Evolutionary conservation across 2,329 filamentous ascomycete genomes (phyloP).

Genomic region (Epicoccum nigrum): DNA sequence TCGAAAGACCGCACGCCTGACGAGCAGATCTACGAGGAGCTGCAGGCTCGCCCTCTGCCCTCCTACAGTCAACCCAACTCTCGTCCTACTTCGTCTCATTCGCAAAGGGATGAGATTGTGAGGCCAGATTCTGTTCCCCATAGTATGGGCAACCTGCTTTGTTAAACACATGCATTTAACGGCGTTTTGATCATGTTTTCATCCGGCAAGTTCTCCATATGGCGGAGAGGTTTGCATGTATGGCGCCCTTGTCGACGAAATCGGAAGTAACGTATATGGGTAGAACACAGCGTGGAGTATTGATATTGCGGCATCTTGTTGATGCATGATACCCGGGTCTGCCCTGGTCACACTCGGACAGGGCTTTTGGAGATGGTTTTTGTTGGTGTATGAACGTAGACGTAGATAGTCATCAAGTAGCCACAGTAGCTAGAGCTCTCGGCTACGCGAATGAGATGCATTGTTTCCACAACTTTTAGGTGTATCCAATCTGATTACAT

Average conservation of each 20-base stretch:
- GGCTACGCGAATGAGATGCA: constrained; percentile 7
- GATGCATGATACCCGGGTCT: constrained; percentile 40
- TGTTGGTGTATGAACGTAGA: constrained; percentile 6
- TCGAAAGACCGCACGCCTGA: constrained; percentile 36
- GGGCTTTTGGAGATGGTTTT: constrained; percentile 2
- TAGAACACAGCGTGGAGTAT: constrained; percentile 23
- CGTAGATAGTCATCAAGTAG: not conserved
- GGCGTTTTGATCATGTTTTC: constrained; percentile 25
- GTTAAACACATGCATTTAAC: constrained; percentile 30
- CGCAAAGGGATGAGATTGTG: constrained; percentile 31
- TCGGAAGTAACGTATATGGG: constrained; percentile 20
- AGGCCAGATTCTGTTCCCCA: constrained; percentile 33
- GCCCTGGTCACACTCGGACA: constrained; percentile 16
- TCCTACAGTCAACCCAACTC: constrained; percentile 25
- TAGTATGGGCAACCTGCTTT: constrained; percentile 29
- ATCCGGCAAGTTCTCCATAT: not conserved
- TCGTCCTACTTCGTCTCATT: constrained; percentile 36
- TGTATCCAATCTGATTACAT: not conserved
- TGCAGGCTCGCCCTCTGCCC: constrained; percentile 15
- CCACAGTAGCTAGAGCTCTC: constrained; percentile 3
- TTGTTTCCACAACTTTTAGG: not conserved
- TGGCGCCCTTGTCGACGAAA: constrained; percentile 22
- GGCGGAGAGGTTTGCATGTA: constrained; percentile 22
- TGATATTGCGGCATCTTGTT: constrained; percentile 21
- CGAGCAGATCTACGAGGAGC: constrained; percentile 36